Evolutionary conservation across 2,329 filamentous ascomycete genomes (phyloP), one percentile per base, ranked within the genome.

Genomic region (Phaeoacremonium minimum): DNA sequence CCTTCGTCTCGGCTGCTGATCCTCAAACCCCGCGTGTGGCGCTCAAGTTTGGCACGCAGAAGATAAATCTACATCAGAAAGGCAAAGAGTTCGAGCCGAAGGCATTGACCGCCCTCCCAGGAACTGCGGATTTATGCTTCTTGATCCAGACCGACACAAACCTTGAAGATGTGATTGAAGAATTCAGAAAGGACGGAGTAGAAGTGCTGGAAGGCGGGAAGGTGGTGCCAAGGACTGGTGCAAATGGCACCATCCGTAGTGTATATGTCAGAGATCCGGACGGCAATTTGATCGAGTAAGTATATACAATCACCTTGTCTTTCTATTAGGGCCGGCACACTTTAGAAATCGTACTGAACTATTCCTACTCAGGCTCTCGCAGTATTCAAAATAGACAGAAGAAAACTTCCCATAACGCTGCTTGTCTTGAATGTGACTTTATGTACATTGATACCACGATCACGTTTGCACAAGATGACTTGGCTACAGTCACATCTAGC

Each of bases 211-310:
- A 79, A 40, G 72, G 69, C 2, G 66, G 62, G 0, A 50, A 66
- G 31, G 60, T 77, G 9, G 76, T 81, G 5, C 51, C 61, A 11
- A 59, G 78, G 31, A 80, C 71, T 0, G 78, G 78, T 2, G 76
- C 78, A 0, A 58, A 60, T 36, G 75, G 76, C 0, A 66, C 57
- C 38, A 56, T 83, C 30, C 58, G 65, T 35, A 81, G 77, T 51
- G 61, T 82, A 3, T 82, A 81, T 54, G 66, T 77, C 34, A 60
- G 76, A 26, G 77, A 82, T 54, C 75, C 75, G 3, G 78, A 82
- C 55, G 73, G 70, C 5, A 81, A 80, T 51, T 46, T 82, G 44
- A 68, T 82, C 28, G 77, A 82, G 77, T 82, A 48, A 52, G 73
- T 61, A n/a, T n/a, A n/a, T n/a, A n/a, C n/a, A n/a, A n/a, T n/a